Evolutionary conservation across 352 stramenopile genomes (phyloP).

Genomic region (Phytophthora syringae): DNA sequence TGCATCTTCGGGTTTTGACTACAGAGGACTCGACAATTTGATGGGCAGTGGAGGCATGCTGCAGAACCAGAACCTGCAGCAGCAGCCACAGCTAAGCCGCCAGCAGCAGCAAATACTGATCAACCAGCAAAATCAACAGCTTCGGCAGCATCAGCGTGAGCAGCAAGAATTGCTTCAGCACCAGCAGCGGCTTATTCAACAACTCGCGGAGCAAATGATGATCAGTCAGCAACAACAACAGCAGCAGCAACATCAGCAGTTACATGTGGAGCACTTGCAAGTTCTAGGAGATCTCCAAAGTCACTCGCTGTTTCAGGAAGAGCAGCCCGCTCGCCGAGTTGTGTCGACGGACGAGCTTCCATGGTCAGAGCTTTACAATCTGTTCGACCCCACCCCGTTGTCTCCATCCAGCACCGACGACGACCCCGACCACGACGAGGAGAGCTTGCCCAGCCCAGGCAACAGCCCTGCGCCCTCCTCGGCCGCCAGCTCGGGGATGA

Average conservation of each 20-base stretch:
- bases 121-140: slow-evolving; percentile 45
- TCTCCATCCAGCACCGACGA: slow-evolving; percentile 52
- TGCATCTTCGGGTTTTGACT: slow-evolving; percentile 46
- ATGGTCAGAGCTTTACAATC: slow-evolving; percentile 85
- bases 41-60: slow-evolving; percentile 34
- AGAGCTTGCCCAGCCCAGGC: slow-evolving; percentile 47
- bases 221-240: slow-evolving; percentile 44
- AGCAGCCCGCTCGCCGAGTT: slow-evolving; percentile 58
- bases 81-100: slow-evolving; percentile 34
- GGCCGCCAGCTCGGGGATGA: slow-evolving; percentile 16
- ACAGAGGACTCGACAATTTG: slow-evolving; percentile 44
- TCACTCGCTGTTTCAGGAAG: slow-evolving; percentile 73
- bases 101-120: slow-evolving; percentile 33
- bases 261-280: slow-evolving; percentile 25
- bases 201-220: slow-evolving; percentile 46
- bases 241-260: slow-evolving; percentile 35
- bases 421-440: slow-evolving; percentile 64
- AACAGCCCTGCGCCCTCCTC: slow-evolving; percentile 31
- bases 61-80: slow-evolving; percentile 19
- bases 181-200: slow-evolving; percentile 40
- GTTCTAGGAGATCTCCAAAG: slow-evolving; percentile 53
- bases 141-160: slow-evolving; percentile 43
- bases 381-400: slow-evolving; percentile 67
- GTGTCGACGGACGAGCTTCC: slow-evolving; percentile 78
- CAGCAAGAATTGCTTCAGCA: slow-evolving; percentile 37